Percentiles rank a stretch among this genome's conserved stretches.
These are phyloP conservation scores for Gautieria morchelliformis DNA, from an alignment of 768 basidiomycete genomes.

Conservation along the genomic window DNA sequence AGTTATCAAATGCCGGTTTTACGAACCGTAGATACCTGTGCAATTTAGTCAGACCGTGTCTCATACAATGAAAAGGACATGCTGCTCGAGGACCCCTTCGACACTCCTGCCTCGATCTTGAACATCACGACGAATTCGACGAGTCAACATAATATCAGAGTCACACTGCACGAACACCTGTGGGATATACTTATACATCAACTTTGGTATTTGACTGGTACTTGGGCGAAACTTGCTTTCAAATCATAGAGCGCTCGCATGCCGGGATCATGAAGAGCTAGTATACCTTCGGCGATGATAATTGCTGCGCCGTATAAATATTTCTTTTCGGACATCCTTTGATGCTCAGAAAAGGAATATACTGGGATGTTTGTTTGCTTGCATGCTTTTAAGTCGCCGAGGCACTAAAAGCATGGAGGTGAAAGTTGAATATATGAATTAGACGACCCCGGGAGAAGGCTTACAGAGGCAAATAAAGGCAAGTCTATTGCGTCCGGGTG, in stretches of 20 bases:
- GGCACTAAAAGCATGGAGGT: conserved; percentile 41
- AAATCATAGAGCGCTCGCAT: conserved; percentile 83
- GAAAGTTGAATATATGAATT: background rate
- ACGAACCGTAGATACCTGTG: conserved; percentile 87
- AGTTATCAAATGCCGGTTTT: conserved; percentile 91
- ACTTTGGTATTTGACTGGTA: background rate
- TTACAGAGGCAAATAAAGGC: conserved; percentile 69
- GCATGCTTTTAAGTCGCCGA: conserved; percentile 77
- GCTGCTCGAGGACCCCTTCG: conserved; percentile 86
- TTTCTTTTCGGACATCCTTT: conserved; percentile 66
- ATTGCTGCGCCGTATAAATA: conserved; percentile 92
- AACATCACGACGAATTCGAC: conserved; percentile 81
- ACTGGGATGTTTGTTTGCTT: conserved; percentile 83
- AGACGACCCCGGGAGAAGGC: conserved; percentile 14
- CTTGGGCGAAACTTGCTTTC: conserved; percentile 44
- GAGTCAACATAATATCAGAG: conserved; percentile 93
- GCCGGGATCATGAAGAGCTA: conserved; percentile 73
- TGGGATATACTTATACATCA: background rate
- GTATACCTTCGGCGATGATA: conserved; percentile 91
- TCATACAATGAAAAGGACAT: conserved; percentile 15
- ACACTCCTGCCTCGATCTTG: conserved; percentile 81
- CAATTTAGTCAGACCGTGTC: background rate
- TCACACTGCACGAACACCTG: conserved; percentile 89
- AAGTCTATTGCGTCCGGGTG: conserved; percentile 92
- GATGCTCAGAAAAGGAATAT: conserved; percentile 90